These are phyloP conservation scores for Rubroboletus pulcherrimus DNA, from an alignment of 768 basidiomycete species.

Conservation along the genomic window DNA sequence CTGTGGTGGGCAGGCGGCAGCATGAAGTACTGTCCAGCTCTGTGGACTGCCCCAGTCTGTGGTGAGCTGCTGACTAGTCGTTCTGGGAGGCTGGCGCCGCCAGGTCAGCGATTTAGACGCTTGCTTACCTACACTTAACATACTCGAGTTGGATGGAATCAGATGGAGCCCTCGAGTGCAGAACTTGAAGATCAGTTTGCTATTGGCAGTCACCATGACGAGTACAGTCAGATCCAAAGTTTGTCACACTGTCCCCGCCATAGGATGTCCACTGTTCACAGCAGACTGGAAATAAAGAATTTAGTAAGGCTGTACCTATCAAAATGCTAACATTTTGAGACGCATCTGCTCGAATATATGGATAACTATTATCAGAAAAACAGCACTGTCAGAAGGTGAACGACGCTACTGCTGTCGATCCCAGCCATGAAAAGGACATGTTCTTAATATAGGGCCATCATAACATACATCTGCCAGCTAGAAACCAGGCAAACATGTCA, in stretches of 20 bases:
- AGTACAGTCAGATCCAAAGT: neutral
- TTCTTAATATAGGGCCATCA: neutral
- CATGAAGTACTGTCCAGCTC: no score
- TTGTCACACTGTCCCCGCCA: neutral
- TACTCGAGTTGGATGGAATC: no score
- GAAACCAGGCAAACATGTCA: constrained; percentile 4
- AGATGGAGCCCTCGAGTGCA: neutral
- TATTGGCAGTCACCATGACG: neutral
- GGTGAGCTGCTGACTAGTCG: no score
- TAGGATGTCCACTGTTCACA: neutral
- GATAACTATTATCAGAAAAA: constrained; percentile 16
- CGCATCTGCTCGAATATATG: constrained; percentile 2
- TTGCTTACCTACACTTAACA: no score
- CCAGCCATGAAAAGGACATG: no score
- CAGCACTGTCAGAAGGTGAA: neutral
- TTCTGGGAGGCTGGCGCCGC: no score
- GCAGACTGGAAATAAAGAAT: neutral
- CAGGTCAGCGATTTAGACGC: no score
- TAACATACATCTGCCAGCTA: neutral
- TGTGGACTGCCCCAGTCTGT: no score
- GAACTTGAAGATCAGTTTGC: neutral
- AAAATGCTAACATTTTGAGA: constrained; percentile 19
- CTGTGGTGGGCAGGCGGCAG: no score
- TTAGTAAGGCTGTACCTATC: neutral
- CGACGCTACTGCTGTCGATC: neutral